These are phyloP conservation scores for Myrmaecium sp. DNA, from an alignment of 2,329 filamentous ascomycete species.

Conservation along the genomic window DNA sequence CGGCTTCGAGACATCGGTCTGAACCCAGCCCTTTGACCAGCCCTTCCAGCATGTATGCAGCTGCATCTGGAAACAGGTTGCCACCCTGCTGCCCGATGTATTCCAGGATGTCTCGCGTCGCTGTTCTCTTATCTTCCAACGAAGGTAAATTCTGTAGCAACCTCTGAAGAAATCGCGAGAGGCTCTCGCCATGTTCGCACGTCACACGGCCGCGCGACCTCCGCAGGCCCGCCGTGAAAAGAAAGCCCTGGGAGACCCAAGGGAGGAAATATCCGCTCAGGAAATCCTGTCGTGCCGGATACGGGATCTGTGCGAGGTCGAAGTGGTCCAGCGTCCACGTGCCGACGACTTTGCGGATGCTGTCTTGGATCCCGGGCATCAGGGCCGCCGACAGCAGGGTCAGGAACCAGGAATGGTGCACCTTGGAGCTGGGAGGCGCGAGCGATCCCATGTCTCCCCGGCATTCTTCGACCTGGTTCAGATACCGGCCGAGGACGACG, in stretches of 20 bases:
- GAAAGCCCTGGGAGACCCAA: constrained; percentile 28
- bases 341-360: constrained; percentile 28
- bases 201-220: constrained; percentile 12
- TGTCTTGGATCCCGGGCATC: constrained; percentile 25
- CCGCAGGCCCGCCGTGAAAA: constrained; percentile 24
- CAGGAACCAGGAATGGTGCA: constrained; percentile 25
- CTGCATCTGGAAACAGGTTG: constrained; percentile 24
- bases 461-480: constrained; percentile 31
- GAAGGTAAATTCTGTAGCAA: constrained; percentile 11
- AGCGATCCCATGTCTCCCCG: constrained; percentile 25
- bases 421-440: constrained; percentile 15
- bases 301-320: constrained; percentile 2
- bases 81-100: constrained; percentile 16
- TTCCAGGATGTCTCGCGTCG: constrained; percentile 17
- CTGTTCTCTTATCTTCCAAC: constrained; percentile 5
- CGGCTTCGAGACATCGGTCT: constrained; percentile 6
- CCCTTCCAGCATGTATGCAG: constrained; percentile 22
- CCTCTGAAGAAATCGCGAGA: constrained; percentile 18
- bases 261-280: constrained; percentile 25
- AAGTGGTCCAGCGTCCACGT: constrained; percentile 27
- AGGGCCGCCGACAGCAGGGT: constrained; percentile 25
- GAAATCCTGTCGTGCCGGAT: constrained; percentile 16
- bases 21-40: not conserved
- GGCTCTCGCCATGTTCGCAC: constrained; percentile 24
- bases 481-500: constrained; percentile 30